These are phyloP conservation scores for Rhizophora apiculata DNA, from an alignment of 345 rosid species.

Conservation along the genomic window DNA sequence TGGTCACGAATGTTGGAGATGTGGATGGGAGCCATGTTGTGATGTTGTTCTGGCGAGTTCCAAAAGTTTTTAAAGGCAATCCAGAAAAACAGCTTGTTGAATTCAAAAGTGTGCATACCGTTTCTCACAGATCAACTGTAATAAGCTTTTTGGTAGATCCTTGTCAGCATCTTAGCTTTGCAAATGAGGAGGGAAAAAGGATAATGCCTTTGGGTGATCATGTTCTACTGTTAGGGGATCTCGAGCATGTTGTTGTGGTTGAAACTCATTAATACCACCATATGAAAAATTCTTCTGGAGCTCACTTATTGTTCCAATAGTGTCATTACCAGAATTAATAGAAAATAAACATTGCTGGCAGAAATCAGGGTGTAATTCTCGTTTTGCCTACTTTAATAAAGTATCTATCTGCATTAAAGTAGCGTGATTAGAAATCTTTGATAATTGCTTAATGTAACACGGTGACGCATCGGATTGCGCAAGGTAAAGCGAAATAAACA, in stretches of 20 bases:
- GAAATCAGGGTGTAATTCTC: no score
- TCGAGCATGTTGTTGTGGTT: slow-evolving; percentile 47
- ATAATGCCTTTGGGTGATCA: slow-evolving; percentile 56
- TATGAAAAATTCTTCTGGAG: neutral
- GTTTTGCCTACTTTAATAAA: no score
- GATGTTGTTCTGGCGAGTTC: slow-evolving; percentile 58
- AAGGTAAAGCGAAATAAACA: no score
- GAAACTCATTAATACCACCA: slow-evolving; percentile 28
- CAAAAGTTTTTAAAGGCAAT: slow-evolving; percentile 40
- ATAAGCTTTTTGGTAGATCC: slow-evolving; percentile 62
- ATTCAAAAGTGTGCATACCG: slow-evolving; percentile 64
- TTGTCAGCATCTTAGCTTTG: slow-evolving; percentile 62
- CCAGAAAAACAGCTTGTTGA: slow-evolving; percentile 74
- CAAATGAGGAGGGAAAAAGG: slow-evolving; percentile 55
- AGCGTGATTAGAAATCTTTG: no score
- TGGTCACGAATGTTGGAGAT: slow-evolving; percentile 55
- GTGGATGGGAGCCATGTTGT: slow-evolving; percentile 73
- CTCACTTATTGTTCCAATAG: slow-evolving; percentile 3
- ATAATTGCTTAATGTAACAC: no score
- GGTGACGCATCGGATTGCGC: no score
- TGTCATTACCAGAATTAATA: no score
- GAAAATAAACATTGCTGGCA: no score
- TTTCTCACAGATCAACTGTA: slow-evolving; percentile 34
- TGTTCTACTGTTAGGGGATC: slow-evolving; percentile 54
- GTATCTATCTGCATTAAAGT: no score